A percentile compares a stretch with the other conserved stretches of the same genome.
Evolutionary conservation across 352 stramenopile genomes (phyloP).

Genomic region (Thraustochytrium striatum): DNA sequence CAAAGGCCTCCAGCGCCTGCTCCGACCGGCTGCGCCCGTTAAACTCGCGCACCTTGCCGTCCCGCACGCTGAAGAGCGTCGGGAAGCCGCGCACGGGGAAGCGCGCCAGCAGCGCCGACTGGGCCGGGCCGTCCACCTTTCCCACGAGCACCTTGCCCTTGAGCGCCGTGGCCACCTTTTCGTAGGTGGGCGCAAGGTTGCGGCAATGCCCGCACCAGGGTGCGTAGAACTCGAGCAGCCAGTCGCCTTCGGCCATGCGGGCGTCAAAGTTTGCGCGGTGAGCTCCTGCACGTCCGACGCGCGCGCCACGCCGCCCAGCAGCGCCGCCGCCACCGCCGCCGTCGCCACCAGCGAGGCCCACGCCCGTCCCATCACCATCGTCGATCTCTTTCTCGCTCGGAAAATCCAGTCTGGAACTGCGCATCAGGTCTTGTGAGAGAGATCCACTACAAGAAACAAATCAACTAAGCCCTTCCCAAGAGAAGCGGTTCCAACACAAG

Average conservation of each 20-base stretch:
- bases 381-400: too few relatives aligned
- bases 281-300: too few relatives aligned
- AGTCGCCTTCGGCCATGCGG: constrained; percentile 57
- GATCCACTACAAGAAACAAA: too few relatives aligned
- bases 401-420: too few relatives aligned
- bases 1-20: not conserved
- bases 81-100: constrained; percentile 85
- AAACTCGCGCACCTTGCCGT: constrained; percentile 1
- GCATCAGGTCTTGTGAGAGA: too few relatives aligned
- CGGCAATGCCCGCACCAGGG: constrained; percentile 81
- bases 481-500: too few relatives aligned
- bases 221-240: constrained; percentile 84
- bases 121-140: constrained; percentile 85
- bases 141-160: constrained; percentile 79
- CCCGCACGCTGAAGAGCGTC: constrained; percentile 61
- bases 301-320: too few relatives aligned
- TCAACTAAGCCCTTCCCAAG: too few relatives aligned
- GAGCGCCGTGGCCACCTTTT: constrained; percentile 58
- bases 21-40: not conserved
- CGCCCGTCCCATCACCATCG: too few relatives aligned
- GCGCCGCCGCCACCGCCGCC: too few relatives aligned
- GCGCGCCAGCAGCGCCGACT: constrained; percentile 71
- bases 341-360: too few relatives aligned
- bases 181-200: constrained; percentile 75
- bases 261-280: too few relatives aligned